Evolutionary conservation across 2,329 filamentous ascomycete species (phyloP).

Genomic region (Ustilaginoidea virens): DNA sequence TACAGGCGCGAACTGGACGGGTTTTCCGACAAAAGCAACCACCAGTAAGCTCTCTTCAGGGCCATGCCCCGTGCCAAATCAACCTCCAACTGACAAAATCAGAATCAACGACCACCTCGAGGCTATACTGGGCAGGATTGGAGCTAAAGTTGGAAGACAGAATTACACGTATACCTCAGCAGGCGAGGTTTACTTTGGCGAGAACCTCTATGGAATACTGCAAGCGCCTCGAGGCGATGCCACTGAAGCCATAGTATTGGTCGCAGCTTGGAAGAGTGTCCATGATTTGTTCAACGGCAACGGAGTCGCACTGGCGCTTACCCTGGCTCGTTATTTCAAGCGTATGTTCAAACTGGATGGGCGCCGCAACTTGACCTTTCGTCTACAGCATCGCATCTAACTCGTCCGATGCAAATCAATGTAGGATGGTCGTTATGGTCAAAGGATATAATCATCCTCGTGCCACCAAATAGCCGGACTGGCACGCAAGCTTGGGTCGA

Average conservation of each 20-base stretch:
- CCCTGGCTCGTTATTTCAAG: constrained; percentile 88
- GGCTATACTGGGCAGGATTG: constrained; percentile 59
- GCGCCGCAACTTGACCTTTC: not conserved
- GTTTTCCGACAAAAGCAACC: constrained; percentile 36
- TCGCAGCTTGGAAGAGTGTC: constrained; percentile 78
- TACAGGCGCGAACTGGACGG: constrained; percentile 71
- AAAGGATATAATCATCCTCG: constrained; percentile 89
- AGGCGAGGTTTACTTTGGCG: constrained; percentile 57
- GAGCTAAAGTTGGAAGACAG: constrained; percentile 77
- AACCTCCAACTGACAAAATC: constrained; percentile 1
- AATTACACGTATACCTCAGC: constrained; percentile 74
- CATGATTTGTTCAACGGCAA: constrained; percentile 68
- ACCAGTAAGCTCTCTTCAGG: constrained; percentile 36
- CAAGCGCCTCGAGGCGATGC: constrained; percentile 91
- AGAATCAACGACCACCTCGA: constrained; percentile 58
- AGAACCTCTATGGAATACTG: constrained; percentile 88
- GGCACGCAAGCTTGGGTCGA: constrained; percentile 96
- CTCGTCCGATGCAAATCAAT: constrained; percentile 7
- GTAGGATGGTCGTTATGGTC: constrained; percentile 95
- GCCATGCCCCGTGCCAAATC: too few species aligned
- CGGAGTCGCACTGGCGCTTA: constrained; percentile 73
- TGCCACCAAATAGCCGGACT: constrained; percentile 76
- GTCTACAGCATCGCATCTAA: not conserved
- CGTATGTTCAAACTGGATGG: constrained; percentile 26
- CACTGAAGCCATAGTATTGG: constrained; percentile 88